Base-by-base conservation (phyloP, 2,329 filamentous ascomycete species). In the Colletotrichum paranaense region DNA sequence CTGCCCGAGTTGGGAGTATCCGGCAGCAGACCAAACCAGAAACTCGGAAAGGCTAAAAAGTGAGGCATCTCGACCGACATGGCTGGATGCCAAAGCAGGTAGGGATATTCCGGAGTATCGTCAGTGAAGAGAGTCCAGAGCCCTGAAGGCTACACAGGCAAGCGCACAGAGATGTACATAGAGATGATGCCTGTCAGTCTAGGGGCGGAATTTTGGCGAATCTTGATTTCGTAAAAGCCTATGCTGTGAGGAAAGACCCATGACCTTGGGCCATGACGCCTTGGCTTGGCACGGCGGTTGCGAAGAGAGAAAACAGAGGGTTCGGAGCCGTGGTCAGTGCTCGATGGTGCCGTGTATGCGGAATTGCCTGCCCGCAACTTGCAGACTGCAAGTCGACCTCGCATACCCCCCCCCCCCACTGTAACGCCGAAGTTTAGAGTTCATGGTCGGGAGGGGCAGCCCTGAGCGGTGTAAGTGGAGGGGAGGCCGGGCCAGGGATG, bases 301-400 rank as follows among this genome's bases (percentile, higher is more conserved):
- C 38, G 24, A 49, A 42, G 49, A 55, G 64, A 56, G 60, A 22
- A 9, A 49, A 22, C 19, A 22, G 16, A 49, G 42, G 42, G 19
- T 22, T 49, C 42, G 42, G 42, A 49, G 42, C 16, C 19, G 70
- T 73, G 70, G 67, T 66, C 60, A 70, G 62, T 73, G 70, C 67
- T 32, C 12, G 8, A 22, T 32, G 9, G 32, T 58, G 60, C 70
- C 67, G 70, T 52, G 24, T 70, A 62, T 56, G 60, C 67, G 56
- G 55, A 64, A 60, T 71, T 70, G 70, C 67, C 67, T 65, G 67
- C 71, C 67, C 67, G 30, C 67, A 70, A 28, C 58, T 32, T n/a
- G 16, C 38, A 42, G 38, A 42, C 38, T 42, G 24, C 26, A 42
- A 26, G 11, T 46, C 42, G 42, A n/a, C 26, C 32, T 65, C 16